Evolutionary conservation across 1,284 basidiomycete species (phyloP).

Genomic region (Macrocystidia cucumis): DNA sequence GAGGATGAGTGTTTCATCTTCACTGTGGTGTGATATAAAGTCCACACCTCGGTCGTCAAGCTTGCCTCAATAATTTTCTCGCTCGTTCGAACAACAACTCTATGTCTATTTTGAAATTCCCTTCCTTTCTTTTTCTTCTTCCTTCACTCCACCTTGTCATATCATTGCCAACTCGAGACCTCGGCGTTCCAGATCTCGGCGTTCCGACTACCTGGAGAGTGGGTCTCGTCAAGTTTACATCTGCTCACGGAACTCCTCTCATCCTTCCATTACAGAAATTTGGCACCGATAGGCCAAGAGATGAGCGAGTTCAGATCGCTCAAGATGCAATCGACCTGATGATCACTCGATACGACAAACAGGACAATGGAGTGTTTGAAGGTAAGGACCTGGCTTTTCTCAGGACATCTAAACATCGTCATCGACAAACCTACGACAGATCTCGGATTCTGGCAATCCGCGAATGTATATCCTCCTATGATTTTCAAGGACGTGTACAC

Average conservation of each 20-base stretch:
- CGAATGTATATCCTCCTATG: slow-evolving; percentile 38
- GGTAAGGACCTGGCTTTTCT: slow-evolving; percentile 16
- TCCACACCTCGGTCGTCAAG: too few relatives aligned
- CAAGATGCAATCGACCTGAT: slow-evolving; percentile 34
- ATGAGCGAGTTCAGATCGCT: slow-evolving; percentile 30
- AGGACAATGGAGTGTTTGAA: slow-evolving; percentile 29
- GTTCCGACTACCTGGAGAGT: not conserved
- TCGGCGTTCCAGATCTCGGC: too few relatives aligned
- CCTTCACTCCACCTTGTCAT: too few relatives aligned
- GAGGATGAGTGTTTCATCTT: too few relatives aligned
- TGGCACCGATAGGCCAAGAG: slow-evolving; percentile 23
- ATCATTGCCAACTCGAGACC: too few relatives aligned
- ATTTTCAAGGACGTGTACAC: slow-evolving; percentile 34
- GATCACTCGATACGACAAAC: slow-evolving; percentile 25
- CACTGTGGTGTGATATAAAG: too few relatives aligned
- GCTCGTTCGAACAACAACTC: too few relatives aligned
- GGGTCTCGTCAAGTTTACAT: not conserved
- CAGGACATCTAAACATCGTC: not conserved
- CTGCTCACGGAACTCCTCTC: not conserved
- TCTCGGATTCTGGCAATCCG: slow-evolving; percentile 42
- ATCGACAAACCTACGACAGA: slow-evolving; percentile 16
- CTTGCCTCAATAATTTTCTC: too few relatives aligned
- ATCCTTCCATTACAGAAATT: slow-evolving; percentile 21
- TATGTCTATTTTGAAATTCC: too few relatives aligned
- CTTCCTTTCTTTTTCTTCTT: too few relatives aligned